Evolutionary conservation across 2,329 filamentous ascomycete genomes (phyloP).

Genomic region (Alternaria arborescens): DNA sequence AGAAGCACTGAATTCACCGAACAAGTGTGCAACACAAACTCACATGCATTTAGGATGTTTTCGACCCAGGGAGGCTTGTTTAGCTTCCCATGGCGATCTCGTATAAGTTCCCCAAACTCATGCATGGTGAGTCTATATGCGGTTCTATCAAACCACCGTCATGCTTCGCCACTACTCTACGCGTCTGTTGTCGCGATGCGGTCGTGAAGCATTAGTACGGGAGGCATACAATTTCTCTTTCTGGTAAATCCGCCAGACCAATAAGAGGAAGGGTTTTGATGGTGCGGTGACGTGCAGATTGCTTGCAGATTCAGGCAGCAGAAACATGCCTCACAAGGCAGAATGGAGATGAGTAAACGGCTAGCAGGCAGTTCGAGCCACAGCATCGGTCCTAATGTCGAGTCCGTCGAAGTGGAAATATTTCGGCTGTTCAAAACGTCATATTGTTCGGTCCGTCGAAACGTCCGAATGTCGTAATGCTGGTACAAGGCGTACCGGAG

Average conservation of each 20-base stretch:
- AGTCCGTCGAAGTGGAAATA: neutral
- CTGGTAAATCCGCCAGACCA: neutral
- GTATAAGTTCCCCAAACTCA: neutral
- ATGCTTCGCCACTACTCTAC: neutral
- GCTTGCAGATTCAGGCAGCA: neutral
- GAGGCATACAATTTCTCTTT: neutral
- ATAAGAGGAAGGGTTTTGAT: neutral
- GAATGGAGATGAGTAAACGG: neutral
- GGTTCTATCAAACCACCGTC: neutral
- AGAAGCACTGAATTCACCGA: constrained; percentile 2
- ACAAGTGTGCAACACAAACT: neutral
- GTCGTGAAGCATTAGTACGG: neutral
- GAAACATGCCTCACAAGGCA: constrained; percentile 8
- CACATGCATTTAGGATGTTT: neutral
- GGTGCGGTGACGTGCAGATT: constrained; percentile 3
- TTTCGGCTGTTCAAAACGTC: neutral
- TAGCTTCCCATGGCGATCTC: neutral
- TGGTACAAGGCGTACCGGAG: neutral
- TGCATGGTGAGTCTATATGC: neutral
- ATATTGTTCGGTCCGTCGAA: neutral
- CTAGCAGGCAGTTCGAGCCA: neutral
- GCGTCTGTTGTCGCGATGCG: neutral
- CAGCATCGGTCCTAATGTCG: neutral
- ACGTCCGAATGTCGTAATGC: neutral
- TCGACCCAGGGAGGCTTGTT: neutral